A percentile compares a stretch with the other conserved stretches of the same genome.
Conservation (phyloP, 2,329 filamentous ascomycete genomes). For the Colletotrichum brevisporum region DNA sequence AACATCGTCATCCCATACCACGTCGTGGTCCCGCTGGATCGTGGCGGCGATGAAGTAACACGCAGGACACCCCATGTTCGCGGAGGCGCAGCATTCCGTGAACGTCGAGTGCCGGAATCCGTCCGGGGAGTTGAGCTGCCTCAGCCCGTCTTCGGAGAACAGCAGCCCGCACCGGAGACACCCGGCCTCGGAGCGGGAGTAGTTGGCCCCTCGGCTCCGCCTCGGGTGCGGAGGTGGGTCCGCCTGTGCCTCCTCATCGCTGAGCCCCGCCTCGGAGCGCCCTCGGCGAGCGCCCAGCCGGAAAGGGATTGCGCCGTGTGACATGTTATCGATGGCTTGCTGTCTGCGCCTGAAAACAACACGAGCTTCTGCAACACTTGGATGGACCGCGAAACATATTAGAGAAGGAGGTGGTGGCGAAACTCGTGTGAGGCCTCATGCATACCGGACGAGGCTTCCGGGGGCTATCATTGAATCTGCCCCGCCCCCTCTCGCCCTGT, state of each 20-base stretch:
- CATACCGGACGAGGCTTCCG: too few relatives aligned
- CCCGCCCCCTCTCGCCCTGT: neutral
- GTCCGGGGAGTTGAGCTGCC: neutral
- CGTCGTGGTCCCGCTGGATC: neutral
- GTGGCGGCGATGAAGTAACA: conserved; percentile 14
- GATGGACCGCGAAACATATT: too few relatives aligned
- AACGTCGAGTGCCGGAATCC: conserved; percentile 17
- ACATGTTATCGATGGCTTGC: neutral
- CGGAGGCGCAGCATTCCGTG: neutral
- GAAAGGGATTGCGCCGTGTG: neutral
- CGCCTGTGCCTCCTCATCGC: too few relatives aligned
- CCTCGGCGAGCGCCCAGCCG: neutral
- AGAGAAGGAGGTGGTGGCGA: too few relatives aligned
- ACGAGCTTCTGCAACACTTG: neutral
- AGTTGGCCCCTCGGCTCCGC: neutral
- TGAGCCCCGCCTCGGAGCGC: neutral
- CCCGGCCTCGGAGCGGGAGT: neutral
- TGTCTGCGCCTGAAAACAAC: too few relatives aligned
- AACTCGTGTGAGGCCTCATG: too few relatives aligned
- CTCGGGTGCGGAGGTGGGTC: neutral
- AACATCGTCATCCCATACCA: neutral
- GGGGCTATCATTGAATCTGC: neutral
- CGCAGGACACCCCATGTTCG: neutral
- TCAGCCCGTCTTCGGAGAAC: conserved; percentile 15
- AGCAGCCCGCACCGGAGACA: conserved; percentile 17